A percentile compares a stretch with the other conserved stretches of the same genome.
Conservation (phyloP, 2,329 filamentous ascomycete species). For the Ceratocystis huliohia region DNA sequence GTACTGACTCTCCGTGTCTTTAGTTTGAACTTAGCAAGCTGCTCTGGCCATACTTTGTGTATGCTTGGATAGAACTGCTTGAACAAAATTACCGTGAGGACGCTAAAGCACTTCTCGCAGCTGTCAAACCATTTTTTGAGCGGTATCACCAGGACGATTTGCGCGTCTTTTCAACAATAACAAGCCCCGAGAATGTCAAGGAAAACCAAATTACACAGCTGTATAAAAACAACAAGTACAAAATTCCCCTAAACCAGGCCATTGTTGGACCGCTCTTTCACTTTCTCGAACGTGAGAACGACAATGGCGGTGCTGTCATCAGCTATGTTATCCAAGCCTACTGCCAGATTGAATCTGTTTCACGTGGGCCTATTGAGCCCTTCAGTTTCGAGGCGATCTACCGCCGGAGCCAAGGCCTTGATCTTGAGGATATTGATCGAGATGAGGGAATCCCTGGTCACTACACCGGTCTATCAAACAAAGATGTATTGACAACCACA, state of each 20-base stretch:
- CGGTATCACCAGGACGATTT: conserved; percentile 70
- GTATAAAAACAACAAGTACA: conserved; percentile 78
- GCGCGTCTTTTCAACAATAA: conserved; percentile 58
- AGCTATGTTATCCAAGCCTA: conserved; percentile 55
- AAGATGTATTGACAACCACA: conserved; percentile 44
- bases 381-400: conserved; percentile 51
- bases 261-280: conserved; percentile 73
- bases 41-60: conserved; percentile 87
- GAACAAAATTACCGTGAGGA: conserved; percentile 58
- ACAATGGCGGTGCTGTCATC: conserved; percentile 66
- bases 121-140: conserved; percentile 57
- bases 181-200: conserved; percentile 61
- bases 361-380: conserved; percentile 50
- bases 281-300: conserved; percentile 76
- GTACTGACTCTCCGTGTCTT: conserved; percentile 17
- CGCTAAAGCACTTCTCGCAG: conserved; percentile 58
- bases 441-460: conserved; percentile 52
- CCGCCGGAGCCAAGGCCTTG: conserved; percentile 44
- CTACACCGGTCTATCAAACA: conserved; percentile 49
- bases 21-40: conserved; percentile 78
- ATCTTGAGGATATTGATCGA: conserved; percentile 50
- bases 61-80: conserved; percentile 75
- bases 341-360: conserved; percentile 46
- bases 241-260: conserved; percentile 75
- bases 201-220: conserved; percentile 67